Evolutionary conservation across 2,329 filamentous ascomycete species (phyloP).

Genomic region (Botrytis aclada): DNA sequence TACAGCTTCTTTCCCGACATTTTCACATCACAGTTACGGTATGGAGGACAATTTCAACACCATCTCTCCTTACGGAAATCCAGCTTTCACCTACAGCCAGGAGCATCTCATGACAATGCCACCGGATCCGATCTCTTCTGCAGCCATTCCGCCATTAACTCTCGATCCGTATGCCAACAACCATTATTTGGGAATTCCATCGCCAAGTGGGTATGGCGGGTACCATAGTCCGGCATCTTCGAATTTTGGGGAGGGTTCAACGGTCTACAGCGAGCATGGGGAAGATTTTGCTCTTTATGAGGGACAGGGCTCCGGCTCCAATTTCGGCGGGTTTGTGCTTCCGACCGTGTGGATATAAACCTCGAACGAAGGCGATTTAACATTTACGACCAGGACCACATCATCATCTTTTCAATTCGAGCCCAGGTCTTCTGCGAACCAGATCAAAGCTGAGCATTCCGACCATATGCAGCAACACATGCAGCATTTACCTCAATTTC

Average conservation of each 20-base stretch:
- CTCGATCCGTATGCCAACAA: conserved; percentile 50
- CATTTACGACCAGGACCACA: conserved; percentile 36
- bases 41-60: conserved; percentile 46
- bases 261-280: conserved; percentile 61
- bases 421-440: conserved; percentile 26
- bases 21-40: conserved; percentile 54
- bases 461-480: conserved; percentile 19
- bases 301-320: conserved; percentile 34
- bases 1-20: conserved; percentile 60
- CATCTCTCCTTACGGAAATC: conserved; percentile 54
- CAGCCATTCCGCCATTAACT: conserved; percentile 52
- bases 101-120: conserved; percentile 58
- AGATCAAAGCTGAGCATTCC: conserved; percentile 30
- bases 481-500: conserved; percentile 25
- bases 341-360: conserved; percentile 39
- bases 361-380: conserved; percentile 37
- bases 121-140: conserved; percentile 46
- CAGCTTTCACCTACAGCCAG: conserved; percentile 61
- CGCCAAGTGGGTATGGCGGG: conserved; percentile 51
- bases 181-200: conserved; percentile 63
- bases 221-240: conserved; percentile 61
- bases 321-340: conserved; percentile 41
- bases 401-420: conserved; percentile 32
- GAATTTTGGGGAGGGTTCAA: conserved; percentile 59
- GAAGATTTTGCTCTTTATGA: conserved; percentile 44